Base-by-base conservation (phyloP, 2,329 filamentous ascomycete genomes). In the Cytospora leucostoma region DNA sequence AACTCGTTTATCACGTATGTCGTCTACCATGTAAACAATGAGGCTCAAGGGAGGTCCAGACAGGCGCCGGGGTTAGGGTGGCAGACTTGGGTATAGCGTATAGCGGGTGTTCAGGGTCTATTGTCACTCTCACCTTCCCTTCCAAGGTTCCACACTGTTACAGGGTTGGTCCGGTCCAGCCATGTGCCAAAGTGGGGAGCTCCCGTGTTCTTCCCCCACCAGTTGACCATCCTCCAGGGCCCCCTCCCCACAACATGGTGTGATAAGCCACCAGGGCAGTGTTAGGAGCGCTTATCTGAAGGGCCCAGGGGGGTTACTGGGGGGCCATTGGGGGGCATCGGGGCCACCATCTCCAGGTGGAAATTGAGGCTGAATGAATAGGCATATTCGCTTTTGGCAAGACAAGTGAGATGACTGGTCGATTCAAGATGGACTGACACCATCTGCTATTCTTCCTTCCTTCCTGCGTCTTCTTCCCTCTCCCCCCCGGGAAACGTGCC, bases 111-210 rank as follows among this genome's bases (percentile, higher is more conserved):
- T 44, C 40, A 44, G 40, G 40, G 40, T 44, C 40, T 19, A 44
- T 19, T 44, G 40, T 44, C 40, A 19, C 17, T 44, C 38, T 44
- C 37, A 38, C 37, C 37, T 38, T 38, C 37, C 37, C 12, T 37
- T 27, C 27, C 8, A 37, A 37, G 35, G 35, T 27, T 27, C 27
- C 27, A 27, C 27, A 27, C 27, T 27, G 27, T 27, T 27, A 27
- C 27, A 27, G 27, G 27, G 27, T 35, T 17, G 44, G 21, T 38
- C n/a, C 34, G 47, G 40, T 49, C 56, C 33, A 50, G 35, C 11
- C 59, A 52, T 38, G 59, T 49, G 59, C 27, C 12, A 60, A 27
- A 54, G 57, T 59, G 57, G 57, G 57, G 57, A 44, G 49, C 34
- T 59, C 56, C 21, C 44, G 27, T 34, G 21, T 13, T 19, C 34